Evolutionary conservation across 352 stramenopile species (phyloP), one percentile per base, ranked within the genome.

Genomic region (Aphanomyces invadans): DNA sequence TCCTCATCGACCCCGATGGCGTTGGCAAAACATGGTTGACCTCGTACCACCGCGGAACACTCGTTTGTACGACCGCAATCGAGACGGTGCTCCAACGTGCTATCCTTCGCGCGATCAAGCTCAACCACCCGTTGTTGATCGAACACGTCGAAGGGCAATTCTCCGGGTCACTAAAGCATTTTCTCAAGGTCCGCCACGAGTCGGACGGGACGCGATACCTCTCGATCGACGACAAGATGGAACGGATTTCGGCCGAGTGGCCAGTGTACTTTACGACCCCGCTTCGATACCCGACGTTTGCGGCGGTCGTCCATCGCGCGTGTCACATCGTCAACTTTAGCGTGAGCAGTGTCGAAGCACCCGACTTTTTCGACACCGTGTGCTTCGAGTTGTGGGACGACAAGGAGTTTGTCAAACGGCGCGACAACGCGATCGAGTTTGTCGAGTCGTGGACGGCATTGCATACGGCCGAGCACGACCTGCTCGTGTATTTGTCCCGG

Each of bases 321-420:
- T 42, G 56, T 11, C n/a, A 56, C 29, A 25, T 67, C 23, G 49
- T 67, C 19, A 33, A 67, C 25, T 59, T 67, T 57, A 19, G 60
- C 15, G 12, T 67, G 29, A 49, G 60, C 32, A 19, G n/a, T 17
- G 26, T 11, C 0, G 60, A 67, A 15, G 49, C 49, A 0, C n/a
- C 17, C 4, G 33, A 31, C 10, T 67, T 45, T 28, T 48, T 67
- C n/a, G 17, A 46, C 21, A 5, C 12, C 17, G 11, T 42, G 12
- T 36, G 48, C 5, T 31, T 29, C 3, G 19, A 19, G 15, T 21
- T 67, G 3, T 67, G 60, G 60, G 60, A 67, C 25, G 60, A 67
- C 4, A 67, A 57, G 10, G 60, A 67, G 19, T 26, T 26, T 23
- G 7, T 39, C 11, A 49, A 29, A 9, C n/a, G 32, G 12, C 15